Base-by-base conservation (phyloP, 2,329 filamentous ascomycete species). In the Rachicladosporium sp. region DNA sequence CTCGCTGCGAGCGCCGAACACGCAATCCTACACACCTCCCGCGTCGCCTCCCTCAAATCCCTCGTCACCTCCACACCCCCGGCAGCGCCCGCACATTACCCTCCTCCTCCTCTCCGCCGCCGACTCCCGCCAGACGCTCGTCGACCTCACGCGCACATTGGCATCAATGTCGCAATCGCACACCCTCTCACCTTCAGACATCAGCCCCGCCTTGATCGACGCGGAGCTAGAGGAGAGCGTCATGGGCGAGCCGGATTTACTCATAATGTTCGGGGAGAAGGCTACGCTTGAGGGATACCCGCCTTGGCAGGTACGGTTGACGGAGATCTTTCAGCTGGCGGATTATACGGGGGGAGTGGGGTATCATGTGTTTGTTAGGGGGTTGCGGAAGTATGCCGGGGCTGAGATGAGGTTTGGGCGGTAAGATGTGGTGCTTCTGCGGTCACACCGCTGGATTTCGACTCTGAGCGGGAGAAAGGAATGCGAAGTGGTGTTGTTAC, bases 281-380 rank as follows among this genome's bases (percentile, higher is more conserved):
- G 77, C 96, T 39, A 80, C 87, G 57, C 65, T 98, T 33, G 80
- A 86, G 39, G 87, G 91, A 7, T 98, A 96, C 58, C 91, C 91
- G 7, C 91, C 91, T 1, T 98, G 91, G 91, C 91, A 95, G 63
- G 74, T 96, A 45, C 76, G 91, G 33, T 66, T 98, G 56, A 95
- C 88, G 0, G 91, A 98, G 68, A 95, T 98, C 42, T 95, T 88
- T 57, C 76, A 67, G 58, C 74, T 73, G 36, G 48, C 47, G 36
- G 45, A 53, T 38, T 49, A 58, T 40, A 44, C 41, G 7, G 53
- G 48, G 46, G 78, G 78, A 1, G 88, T 98, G 11, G 87, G 87
- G 33, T 98, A 98, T 61, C 88, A 95, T 57, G 82, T 93, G 23
- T 98, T 96, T 60, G 68, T 96, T 47, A 74, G 80, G 46, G 89